phyloP scores from a whole-genome alignment of 176 grass and related monocot species.

The Stipa capillata region DNA sequence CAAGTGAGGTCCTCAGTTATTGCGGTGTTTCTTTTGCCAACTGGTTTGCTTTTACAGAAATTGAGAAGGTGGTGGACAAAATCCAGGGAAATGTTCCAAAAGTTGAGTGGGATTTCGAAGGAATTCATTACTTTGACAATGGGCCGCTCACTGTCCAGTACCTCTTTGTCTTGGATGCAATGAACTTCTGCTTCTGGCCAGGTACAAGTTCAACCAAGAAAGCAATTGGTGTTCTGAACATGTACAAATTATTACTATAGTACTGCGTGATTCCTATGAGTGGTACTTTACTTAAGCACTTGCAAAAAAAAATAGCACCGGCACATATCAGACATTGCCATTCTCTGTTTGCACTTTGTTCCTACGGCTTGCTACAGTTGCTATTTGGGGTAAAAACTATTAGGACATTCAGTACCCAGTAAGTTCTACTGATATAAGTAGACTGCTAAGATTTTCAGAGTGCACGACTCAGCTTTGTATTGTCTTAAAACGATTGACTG shows the following conservation, averaged over 20 bases:
- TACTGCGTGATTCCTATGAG: not conserved
- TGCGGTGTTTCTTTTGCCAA: not conserved
- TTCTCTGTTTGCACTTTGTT: not conserved
- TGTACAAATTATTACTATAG: not conserved
- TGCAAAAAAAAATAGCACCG: not conserved
- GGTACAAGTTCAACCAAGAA: constrained; percentile 33
- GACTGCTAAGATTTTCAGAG: not conserved
- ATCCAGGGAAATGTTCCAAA: constrained; percentile 68
- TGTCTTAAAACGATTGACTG: not conserved
- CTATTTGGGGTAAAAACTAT: not conserved
- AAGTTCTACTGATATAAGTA: no score
- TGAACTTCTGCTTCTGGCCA: constrained; percentile 98
- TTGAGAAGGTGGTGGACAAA: constrained; percentile 66
- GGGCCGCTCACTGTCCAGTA: constrained; percentile 84
- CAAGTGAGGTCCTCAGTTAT: not conserved
- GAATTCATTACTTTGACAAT: constrained; percentile 90
- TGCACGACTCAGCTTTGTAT: not conserved
- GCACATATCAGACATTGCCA: not conserved
- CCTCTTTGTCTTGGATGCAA: constrained; percentile 78
- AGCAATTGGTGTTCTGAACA: not conserved
- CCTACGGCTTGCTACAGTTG: not conserved
- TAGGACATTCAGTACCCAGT: not conserved
- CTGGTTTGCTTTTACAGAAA: constrained; percentile 37
- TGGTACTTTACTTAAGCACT: not conserved
- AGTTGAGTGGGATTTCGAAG: constrained; percentile 97